These are phyloP conservation scores for Botrytis galanthina DNA, from an alignment of 2,329 filamentous ascomycete genomes.

Conservation along the genomic window DNA sequence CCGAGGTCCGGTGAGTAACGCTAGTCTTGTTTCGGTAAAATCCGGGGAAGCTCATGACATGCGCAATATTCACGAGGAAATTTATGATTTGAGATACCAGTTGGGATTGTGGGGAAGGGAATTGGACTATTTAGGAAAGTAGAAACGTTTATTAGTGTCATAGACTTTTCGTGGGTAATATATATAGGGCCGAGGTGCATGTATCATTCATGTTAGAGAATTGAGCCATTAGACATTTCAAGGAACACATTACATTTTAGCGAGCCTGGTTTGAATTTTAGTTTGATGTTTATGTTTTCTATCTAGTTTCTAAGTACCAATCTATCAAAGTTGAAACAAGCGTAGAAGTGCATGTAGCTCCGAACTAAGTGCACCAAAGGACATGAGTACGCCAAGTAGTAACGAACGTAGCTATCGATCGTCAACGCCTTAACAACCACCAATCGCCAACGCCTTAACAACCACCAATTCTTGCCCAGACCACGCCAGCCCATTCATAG, in stretches of 20 bases:
- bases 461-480: background rate
- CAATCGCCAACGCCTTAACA: no score
- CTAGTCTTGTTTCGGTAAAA: slow-evolving; percentile 12
- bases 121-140: background rate
- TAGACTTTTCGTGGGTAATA: background rate
- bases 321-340: background rate
- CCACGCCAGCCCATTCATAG: background rate
- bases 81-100: background rate
- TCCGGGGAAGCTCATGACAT: slow-evolving; percentile 5
- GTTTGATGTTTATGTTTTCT: background rate
- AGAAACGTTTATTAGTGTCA: background rate
- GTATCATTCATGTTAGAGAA: background rate
- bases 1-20: background rate
- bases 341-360: background rate
- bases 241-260: background rate
- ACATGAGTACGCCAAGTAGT: background rate
- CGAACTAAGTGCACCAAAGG: background rate
- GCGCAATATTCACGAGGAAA: background rate
- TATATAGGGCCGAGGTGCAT: background rate
- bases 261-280: background rate
- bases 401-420: background rate
- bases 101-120: background rate
- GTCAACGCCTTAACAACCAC: no score
- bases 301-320: background rate
- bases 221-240: background rate